Evolutionary conservation across 129 eudicot species (phyloP), one percentile per base, ranked within the genome.

Genomic region (Gnaphalium uliginosum): DNA sequence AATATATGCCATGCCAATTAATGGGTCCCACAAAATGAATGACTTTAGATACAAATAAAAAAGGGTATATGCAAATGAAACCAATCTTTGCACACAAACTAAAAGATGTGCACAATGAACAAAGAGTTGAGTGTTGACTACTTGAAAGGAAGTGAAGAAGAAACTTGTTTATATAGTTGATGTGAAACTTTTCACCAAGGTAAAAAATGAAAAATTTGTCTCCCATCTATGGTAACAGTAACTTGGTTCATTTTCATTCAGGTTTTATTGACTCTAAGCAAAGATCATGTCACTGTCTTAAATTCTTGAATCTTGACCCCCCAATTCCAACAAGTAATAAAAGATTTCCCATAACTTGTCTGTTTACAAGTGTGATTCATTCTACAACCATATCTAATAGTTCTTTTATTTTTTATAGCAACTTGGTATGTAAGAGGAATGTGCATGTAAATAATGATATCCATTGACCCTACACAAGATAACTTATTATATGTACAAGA

Each of bases 111-210:
- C 51, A 69, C 19, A 73, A 78, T 65, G 81, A 69, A 69, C 76
- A 69, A 78, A 70, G 61, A 60, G 79, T 73, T 27, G 71, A 73
- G n/a, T 59, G 27, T 22, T 73, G 69, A 73, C 79, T 39, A 23
- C 83, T 79, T 73, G 79, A 73, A 73, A 73, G 61, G 74, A 67
- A 66, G 57, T 13, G 41, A n/a, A 73, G 14, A 29, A 27, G 69
- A 66, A 79, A 54, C 83, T 72, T 72, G 69, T 64, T 64, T 19
- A 37, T 50, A 15, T 64, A 73, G 35, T 66, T 79, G 83, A 79
- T 79, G 78, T 79, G 83, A 79, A 79, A 62, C 69, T 65, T 73
- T 73, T 79, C 69, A 79, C 83, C 79, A 26, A 66, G 79, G 83
- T 79, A 11, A 67, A 75, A 48, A 65, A 30, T 15, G 15, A 6